Evolutionary conservation across 2,329 filamentous ascomycete genomes (phyloP).

Genomic region (Claviceps fusiformis): DNA sequence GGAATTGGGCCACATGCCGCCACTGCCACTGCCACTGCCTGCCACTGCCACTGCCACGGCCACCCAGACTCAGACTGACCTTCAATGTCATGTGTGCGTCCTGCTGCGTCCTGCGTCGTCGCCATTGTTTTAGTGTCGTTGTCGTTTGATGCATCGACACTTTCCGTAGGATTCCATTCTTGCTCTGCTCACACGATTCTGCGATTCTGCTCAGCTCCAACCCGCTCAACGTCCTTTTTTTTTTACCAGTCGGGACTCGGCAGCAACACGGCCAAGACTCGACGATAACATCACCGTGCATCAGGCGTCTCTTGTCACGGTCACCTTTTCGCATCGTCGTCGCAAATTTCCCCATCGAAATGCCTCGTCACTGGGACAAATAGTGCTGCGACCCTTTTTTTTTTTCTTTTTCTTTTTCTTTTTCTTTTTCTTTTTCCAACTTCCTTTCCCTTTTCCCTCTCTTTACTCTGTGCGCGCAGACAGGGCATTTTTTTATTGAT

Average conservation of each 20-base stretch:
- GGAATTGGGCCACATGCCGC: neutral
- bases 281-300: neutral
- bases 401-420: too few species aligned
- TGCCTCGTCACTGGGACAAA: neutral
- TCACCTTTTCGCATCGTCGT: neutral
- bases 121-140: neutral
- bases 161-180: neutral
- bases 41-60: too few species aligned
- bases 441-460: neutral
- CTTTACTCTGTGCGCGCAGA: neutral
- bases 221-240: neutral
- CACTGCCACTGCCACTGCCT: neutral
- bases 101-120: neutral
- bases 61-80: too few species aligned
- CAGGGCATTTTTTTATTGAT: neutral
- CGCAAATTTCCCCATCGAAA: neutral
- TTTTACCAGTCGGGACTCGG: neutral
- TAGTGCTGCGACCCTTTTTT: neutral
- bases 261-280: neutral
- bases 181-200: neutral
- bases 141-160: neutral
- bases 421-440: neutral
- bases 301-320: neutral
- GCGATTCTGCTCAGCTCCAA: neutral
- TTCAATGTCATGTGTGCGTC: neutral